A percentile compares a stretch with the other conserved stretches of the same genome.
phyloP scores from a whole-genome alignment of 2,329 filamentous ascomycete genomes.

The Penicillium frequentans region DNA sequence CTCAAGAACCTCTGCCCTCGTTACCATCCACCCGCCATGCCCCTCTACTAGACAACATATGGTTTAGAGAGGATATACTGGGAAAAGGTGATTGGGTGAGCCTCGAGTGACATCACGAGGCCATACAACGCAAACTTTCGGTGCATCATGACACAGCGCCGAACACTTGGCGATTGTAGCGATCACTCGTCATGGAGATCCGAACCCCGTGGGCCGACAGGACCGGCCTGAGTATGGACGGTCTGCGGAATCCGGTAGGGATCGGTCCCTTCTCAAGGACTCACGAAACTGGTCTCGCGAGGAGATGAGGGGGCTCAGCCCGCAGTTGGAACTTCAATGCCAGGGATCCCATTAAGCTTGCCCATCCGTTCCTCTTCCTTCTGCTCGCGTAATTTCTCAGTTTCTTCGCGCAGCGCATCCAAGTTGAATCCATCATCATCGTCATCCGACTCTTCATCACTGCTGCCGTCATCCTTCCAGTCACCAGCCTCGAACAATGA shows the following conservation, averaged over 20 bases:
- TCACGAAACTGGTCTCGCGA: slow-evolving; percentile 28
- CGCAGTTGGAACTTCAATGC: slow-evolving; percentile 24
- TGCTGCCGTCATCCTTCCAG: slow-evolving; percentile 70
- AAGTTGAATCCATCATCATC: slow-evolving; percentile 69
- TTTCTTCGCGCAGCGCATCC: slow-evolving; percentile 79
- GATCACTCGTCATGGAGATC: slow-evolving; percentile 27
- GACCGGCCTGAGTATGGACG: slow-evolving; percentile 6
- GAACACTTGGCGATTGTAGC: slow-evolving; percentile 17
- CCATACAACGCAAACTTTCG: slow-evolving; percentile 14
- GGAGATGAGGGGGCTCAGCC: slow-evolving; percentile 25
- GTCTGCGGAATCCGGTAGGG: slow-evolving; percentile 5
- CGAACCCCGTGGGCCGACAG: slow-evolving; percentile 18
- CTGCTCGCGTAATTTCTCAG: slow-evolving; percentile 69
- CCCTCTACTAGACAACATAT: slow-evolving; percentile 5
- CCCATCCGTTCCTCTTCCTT: slow-evolving; percentile 73
- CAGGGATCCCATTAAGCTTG: slow-evolving; percentile 27
- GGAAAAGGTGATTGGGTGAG: slow-evolving; percentile 22
- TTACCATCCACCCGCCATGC: slow-evolving; percentile 17
- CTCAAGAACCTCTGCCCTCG: slow-evolving; percentile 23
- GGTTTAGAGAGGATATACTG: neutral
- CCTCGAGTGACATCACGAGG: slow-evolving; percentile 22
- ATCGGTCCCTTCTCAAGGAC: slow-evolving; percentile 23
- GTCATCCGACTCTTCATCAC: slow-evolving; percentile 55
- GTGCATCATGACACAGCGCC: slow-evolving; percentile 3
- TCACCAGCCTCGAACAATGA: slow-evolving; percentile 96